Conservation (phyloP, 2,329 filamentous ascomycete genomes). For the Podosphaera aphanis region DNA sequence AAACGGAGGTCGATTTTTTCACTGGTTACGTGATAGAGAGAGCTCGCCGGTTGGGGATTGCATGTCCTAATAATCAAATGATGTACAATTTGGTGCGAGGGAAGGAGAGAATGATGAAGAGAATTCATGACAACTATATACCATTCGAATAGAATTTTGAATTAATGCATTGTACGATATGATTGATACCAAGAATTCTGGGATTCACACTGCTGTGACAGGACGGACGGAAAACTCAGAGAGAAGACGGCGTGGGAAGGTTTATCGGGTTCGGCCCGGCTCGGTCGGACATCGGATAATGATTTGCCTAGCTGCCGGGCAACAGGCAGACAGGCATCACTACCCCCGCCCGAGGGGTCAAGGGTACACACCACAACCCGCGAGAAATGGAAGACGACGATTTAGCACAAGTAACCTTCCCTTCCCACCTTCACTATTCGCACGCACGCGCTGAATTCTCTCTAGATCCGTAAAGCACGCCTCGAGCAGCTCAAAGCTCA, state of each 20-base stretch:
- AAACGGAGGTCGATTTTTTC: conserved; percentile 60
- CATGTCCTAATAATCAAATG: conserved; percentile 48
- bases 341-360: too few species aligned
- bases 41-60: conserved; percentile 49
- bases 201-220: too few species aligned
- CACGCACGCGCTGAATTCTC: neutral
- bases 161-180: neutral
- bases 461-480: conserved; percentile 70
- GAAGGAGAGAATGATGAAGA: conserved; percentile 23
- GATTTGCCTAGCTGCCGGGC: too few species aligned
- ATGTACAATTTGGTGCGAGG: conserved; percentile 50
- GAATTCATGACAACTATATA: conserved; percentile 12
- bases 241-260: neutral
- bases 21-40: conserved; percentile 70
- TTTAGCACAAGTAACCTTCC: conserved; percentile 12
- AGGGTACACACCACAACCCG: neutral
- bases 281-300: too few species aligned
- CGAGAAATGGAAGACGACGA: conserved; percentile 16
- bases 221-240: too few species aligned
- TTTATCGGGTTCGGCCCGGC: too few species aligned
- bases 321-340: too few species aligned
- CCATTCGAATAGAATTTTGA: conserved; percentile 5
- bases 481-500: conserved; percentile 78
- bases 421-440: neutral
- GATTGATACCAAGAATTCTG: neutral